Evolutionary conservation across 768 basidiomycete genomes (phyloP), one percentile per base, ranked within the genome.

Genomic region (Suillus lakei): DNA sequence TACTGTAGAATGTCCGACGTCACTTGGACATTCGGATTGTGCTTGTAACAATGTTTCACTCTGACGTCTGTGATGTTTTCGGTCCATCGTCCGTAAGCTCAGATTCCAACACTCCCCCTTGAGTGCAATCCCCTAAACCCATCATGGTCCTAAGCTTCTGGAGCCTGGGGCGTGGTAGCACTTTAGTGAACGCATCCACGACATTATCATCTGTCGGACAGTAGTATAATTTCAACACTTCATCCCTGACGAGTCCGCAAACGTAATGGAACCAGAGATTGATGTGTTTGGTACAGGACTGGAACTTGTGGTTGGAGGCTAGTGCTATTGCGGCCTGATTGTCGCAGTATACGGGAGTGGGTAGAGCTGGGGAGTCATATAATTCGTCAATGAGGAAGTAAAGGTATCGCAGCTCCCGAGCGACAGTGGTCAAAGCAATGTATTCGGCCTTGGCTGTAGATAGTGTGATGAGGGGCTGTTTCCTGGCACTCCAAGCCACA

Each of bases 211-310:
- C 65, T 3, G 74, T 73, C 1, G 68, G 64, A 34, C 70, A 63
- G 55, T 71, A 73, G 9, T 32, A n/a, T 32, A 73, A 61, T 2
- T 39, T 7, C 38, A 77, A 65, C 26, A 59, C 36, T 12, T 66
- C 61, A 8, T 65, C 34, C 46, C 64, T 36, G 55, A 81, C 68
- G 34, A 58, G 63, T 13, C 78, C 71, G 43, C 73, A 71, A 23
- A 80, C 66, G 63, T 16, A 41, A 41, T 41, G 39, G 39, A 16
- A 41, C 15, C 16, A 5, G 1, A 41, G 5, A 6, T 41, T 5
- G 5, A 82, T 78, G 67, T 82, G 81, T 62, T 80, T 79, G 21
- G 76, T 76, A 26, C 74, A 68, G 2, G 70, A 54, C 43, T 80
- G 75, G 66, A 74, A 74, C 32, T 73, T 65, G 13, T 70, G 66